Percentiles rank a stretch among this genome's conserved stretches.
Conservation (phyloP, 2,329 filamentous ascomycete genomes). For the Penicillium sp. region DNA sequence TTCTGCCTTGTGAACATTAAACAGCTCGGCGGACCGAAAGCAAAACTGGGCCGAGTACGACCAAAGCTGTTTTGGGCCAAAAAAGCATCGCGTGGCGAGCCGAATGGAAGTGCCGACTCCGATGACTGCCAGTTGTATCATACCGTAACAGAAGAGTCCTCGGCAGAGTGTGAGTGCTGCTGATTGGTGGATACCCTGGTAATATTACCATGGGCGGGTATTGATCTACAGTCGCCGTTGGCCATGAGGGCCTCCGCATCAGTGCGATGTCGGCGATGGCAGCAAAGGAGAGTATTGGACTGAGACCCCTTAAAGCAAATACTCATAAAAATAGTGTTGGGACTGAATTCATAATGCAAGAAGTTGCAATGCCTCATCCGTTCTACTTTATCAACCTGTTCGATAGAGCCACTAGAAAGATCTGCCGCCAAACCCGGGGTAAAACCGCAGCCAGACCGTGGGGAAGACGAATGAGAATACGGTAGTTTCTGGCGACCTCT, state of each 20-base stretch:
- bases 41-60: background rate
- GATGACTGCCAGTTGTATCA: slow-evolving; percentile 25
- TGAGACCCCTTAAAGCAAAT: no score
- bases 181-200: slow-evolving; percentile 5
- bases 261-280: background rate
- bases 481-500: background rate
- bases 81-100: slow-evolving; percentile 10
- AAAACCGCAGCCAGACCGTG: background rate
- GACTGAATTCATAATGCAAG: no score
- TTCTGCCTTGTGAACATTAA: background rate
- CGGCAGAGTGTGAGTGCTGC: slow-evolving; percentile 7
- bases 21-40: background rate
- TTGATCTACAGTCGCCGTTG: background rate
- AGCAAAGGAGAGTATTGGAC: no score
- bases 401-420: no score
- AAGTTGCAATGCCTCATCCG: no score
- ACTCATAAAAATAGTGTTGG: no score
- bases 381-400: background rate
- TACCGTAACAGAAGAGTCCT: slow-evolving; percentile 32
- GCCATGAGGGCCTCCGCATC: no score
- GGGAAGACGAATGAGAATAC: slow-evolving; percentile 4
- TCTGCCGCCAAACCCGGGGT: background rate
- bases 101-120: slow-evolving; percentile 31
- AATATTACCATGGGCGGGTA: slow-evolving; percentile 1
- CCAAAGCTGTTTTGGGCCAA: background rate